Base-by-base conservation (phyloP, 2,329 filamentous ascomycete species). In the Aspergillus sp. region DNA sequence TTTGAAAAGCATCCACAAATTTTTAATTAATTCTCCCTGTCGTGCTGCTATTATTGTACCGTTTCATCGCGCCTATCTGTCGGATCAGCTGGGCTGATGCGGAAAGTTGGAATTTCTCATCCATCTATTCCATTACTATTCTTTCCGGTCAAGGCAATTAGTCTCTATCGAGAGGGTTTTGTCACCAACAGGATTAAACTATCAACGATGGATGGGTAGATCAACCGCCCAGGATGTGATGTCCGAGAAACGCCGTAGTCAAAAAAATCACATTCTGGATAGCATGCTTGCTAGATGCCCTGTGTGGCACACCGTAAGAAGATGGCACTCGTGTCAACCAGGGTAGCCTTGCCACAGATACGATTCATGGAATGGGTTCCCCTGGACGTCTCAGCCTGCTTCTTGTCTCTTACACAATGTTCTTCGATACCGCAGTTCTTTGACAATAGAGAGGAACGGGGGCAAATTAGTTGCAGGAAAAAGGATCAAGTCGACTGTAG, bases 341-440 rank as follows among this genome's bases (percentile, higher is more conserved):
- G 58, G 52, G 48, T 48, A 58, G 57, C 61, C 61, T 48, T 63
- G 57, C 45, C 23, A 47, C 28, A 21, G 47, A 48, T 38, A 47
- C 30, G 36, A 55, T 15, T 38, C 17, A 43, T 21, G 23, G 32
- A 21, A 55, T 38, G 60, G 17, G 38, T 32, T 49, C 58, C 47
- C 39, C 54, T 53, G 56, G 56, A 38, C 53, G 41, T 58, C 49
- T 36, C 55, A 49, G 28, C 23, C 30, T 17, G 43, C 55, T 39
- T 43, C 36, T 36, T 58, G 60, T 57, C 55, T 63, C 58, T 50
- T 17, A 47, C 58, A 64, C 36, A 62, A 64, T 60, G 52, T 61
- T 61, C 38, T 32, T 52, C 41, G 21, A 51, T 39, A 23, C 30
- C 5, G 17, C 50, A 23, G 21, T 28, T 50, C 10, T 13, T 47